phyloP scores from a whole-genome alignment of 2,329 filamentous ascomycete species.

The Aspergillus candidus region DNA sequence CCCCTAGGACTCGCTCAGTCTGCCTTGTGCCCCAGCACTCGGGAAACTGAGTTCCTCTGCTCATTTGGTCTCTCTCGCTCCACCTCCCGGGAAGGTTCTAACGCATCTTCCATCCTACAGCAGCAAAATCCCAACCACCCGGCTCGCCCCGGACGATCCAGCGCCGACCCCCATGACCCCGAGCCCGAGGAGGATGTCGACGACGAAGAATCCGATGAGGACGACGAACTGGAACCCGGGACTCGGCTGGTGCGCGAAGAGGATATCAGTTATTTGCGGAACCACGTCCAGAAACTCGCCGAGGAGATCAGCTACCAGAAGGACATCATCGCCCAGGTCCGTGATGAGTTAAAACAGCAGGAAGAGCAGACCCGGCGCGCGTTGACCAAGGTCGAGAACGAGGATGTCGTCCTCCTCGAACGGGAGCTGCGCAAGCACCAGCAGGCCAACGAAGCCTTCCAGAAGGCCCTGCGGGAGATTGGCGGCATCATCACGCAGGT shows the following conservation, averaged over 20 bases:
- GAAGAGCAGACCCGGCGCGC: conserved; percentile 78
- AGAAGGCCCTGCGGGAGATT: conserved; percentile 93
- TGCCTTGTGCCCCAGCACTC: conserved; percentile 54
- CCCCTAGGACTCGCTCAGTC: conserved; percentile 63
- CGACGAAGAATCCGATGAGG: conserved; percentile 32
- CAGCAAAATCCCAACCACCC: conserved; percentile 34
- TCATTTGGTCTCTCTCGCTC: conserved; percentile 30
- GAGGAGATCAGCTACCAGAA: conserved; percentile 85
- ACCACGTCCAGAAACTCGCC: conserved; percentile 89
- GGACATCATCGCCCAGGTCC: conserved; percentile 77
- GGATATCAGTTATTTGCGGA: conserved; percentile 76
- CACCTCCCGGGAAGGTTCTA: conserved; percentile 29
- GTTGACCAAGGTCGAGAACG: conserved; percentile 73
- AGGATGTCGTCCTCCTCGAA: conserved; percentile 83
- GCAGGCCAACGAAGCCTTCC: conserved; percentile 96
- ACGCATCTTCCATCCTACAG: conserved; percentile 29
- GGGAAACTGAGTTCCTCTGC: conserved; percentile 28
- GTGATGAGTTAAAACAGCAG: conserved; percentile 77
- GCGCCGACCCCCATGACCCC: conserved; percentile 26
- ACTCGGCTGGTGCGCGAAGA: conserved; percentile 60
- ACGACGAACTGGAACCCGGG: conserved; percentile 49
- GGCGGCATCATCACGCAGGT: conserved; percentile 96
- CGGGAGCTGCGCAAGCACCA: conserved; percentile 94
- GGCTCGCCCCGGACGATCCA: conserved; percentile 31
- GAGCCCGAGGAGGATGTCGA: conserved; percentile 25